Percentiles rank a stretch among this genome's conserved stretches.
phyloP scores from a whole-genome alignment of 441 rosid genomes.

The Adansonia madagascariensis region DNA sequence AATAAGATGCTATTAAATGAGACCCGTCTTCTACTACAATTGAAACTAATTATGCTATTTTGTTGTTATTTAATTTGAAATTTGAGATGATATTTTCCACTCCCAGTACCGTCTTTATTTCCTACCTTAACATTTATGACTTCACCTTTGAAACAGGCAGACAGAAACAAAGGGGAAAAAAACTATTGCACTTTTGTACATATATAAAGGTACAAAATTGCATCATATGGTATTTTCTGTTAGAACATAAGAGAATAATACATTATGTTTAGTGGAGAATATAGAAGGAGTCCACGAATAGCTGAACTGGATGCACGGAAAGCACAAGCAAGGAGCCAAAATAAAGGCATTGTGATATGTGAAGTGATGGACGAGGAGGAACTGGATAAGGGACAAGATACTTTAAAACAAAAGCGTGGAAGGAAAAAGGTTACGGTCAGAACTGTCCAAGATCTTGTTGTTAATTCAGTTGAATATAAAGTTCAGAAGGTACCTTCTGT shows the following conservation, averaged over 20 bases:
- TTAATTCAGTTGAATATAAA: constrained; percentile 21
- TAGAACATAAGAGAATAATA: neutral
- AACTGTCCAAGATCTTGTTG: constrained; percentile 34
- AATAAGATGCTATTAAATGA: neutral
- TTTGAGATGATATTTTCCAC: neutral
- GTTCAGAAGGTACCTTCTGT: constrained; percentile 25
- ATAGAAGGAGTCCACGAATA: constrained; percentile 42
- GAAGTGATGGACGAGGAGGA: constrained; percentile 16
- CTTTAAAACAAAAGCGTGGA: constrained; percentile 23
- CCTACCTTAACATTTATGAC: constrained; percentile 11
- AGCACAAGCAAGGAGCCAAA: constrained; percentile 28
- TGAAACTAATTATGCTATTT: constrained; percentile 21
- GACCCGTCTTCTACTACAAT: neutral
- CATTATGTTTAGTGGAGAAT: constrained; percentile 23
- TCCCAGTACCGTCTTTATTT: neutral
- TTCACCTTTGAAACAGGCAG: constrained; percentile 16
- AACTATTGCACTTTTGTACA: constrained; percentile 2
- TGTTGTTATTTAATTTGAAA: constrained; percentile 14
- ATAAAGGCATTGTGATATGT: constrained; percentile 18
- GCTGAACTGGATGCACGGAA: constrained; percentile 38
- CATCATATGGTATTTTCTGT: neutral
- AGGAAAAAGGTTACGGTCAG: constrained; percentile 38
- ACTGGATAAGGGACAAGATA: neutral
- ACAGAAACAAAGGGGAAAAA: neutral
- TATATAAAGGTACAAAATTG: constrained; percentile 18